Evolutionary conservation across 805 yeast genomes (phyloP).

Genomic region (Barnettozyma sucrosica): DNA sequence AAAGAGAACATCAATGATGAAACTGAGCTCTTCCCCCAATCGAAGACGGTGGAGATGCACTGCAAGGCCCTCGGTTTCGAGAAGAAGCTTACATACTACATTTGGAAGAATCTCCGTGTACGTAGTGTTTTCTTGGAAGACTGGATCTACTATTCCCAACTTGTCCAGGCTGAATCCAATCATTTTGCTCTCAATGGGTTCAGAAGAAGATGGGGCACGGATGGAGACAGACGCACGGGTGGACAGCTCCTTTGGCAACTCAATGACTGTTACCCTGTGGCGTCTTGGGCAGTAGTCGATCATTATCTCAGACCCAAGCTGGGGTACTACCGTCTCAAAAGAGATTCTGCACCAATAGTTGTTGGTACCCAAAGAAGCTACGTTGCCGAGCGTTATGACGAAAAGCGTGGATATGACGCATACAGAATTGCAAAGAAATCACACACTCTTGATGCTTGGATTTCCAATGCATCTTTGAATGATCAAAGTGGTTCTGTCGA

Average conservation of each 20-base stretch:
- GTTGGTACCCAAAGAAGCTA: constrained; percentile 16
- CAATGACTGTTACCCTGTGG: constrained; percentile 49
- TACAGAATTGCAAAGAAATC: constrained; percentile 7
- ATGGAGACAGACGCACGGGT: constrained; percentile 32
- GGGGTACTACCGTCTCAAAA: constrained; percentile 41
- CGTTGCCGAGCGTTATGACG: constrained; percentile 11
- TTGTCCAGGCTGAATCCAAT: constrained; percentile 47
- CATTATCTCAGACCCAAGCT: constrained; percentile 38
- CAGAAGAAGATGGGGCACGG: constrained; percentile 40
- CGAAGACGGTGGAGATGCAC: constrained; percentile 39
- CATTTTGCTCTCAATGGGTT: constrained; percentile 41
- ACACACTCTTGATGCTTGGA: constrained; percentile 11
- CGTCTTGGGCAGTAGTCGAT: constrained; percentile 47
- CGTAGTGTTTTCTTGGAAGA: constrained; percentile 30
- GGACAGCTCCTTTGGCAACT: constrained; percentile 51
- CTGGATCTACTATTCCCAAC: constrained; percentile 48
- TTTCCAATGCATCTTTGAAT: constrained; percentile 7
- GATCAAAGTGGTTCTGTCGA: constrained; percentile 3
- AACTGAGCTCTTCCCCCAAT: constrained; percentile 39
- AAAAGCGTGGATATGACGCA: constrained; percentile 5
- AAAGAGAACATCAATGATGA: constrained; percentile 32
- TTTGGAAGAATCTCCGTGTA: constrained; percentile 39
- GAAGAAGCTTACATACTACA: constrained; percentile 40
- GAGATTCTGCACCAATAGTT: constrained; percentile 31
- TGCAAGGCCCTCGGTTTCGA: constrained; percentile 45